These are phyloP conservation scores for Apiospora rasikravindrae DNA, from an alignment of 2,329 filamentous ascomycete genomes.

Conservation along the genomic window DNA sequence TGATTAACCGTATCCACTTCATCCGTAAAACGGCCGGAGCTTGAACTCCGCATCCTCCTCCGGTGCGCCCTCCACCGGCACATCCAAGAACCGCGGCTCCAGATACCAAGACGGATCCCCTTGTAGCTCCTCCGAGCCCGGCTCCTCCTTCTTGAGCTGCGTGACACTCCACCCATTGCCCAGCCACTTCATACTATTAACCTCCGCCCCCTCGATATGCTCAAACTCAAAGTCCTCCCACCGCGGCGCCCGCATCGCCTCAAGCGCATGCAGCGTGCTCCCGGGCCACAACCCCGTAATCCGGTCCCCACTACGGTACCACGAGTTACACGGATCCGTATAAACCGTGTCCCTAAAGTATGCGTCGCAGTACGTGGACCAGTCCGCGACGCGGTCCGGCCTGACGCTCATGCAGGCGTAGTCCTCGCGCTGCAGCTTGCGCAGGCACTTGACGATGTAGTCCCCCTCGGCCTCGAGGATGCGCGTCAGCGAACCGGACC, in stretches of 20 bases:
- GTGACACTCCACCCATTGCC: slow-evolving; percentile 49
- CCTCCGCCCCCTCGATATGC: slow-evolving; percentile 33
- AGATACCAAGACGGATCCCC: slow-evolving; percentile 42
- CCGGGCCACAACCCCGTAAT: slow-evolving; percentile 53
- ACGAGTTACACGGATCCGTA: slow-evolving; percentile 54
- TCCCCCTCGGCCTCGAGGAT: slow-evolving; percentile 56
- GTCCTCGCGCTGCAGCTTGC: slow-evolving; percentile 54
- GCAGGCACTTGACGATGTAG: slow-evolving; percentile 51
- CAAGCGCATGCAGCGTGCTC: slow-evolving; percentile 49
- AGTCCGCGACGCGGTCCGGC: slow-evolving; percentile 50
- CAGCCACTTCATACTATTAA: slow-evolving; percentile 46
- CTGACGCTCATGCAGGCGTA: slow-evolving; percentile 51
- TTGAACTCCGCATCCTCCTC: slow-evolving; percentile 37
- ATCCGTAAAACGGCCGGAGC: slow-evolving; percentile 36
- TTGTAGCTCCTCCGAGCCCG: slow-evolving; percentile 27
- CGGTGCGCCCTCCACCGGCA: slow-evolving; percentile 32
- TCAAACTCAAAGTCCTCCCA: slow-evolving; percentile 54
- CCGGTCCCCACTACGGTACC: slow-evolving; percentile 55
- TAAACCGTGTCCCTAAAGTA: slow-evolving; percentile 57
- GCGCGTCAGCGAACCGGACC: slow-evolving; percentile 51
- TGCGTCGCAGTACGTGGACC: slow-evolving; percentile 50
- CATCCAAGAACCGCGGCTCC: slow-evolving; percentile 33
- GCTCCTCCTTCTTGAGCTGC: slow-evolving; percentile 40
- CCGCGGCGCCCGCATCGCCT: slow-evolving; percentile 46
- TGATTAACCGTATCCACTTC: too few species aligned